Evolutionary conservation across 2,329 filamentous ascomycete species (phyloP).

Genomic region (Phyllosticta citrichinensis): DNA sequence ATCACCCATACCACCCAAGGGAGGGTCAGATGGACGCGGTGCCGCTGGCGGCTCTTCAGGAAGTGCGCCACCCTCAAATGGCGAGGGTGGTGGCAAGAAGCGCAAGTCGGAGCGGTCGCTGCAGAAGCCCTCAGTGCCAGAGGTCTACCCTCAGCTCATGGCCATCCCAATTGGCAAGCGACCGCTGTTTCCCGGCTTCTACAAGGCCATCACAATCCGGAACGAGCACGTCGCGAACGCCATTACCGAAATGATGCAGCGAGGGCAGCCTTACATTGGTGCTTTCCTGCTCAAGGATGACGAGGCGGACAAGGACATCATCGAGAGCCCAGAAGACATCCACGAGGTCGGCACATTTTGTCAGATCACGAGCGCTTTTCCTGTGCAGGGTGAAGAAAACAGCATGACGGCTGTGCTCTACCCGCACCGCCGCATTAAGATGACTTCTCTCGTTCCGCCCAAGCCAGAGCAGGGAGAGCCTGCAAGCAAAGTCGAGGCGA

Average conservation of each 20-base stretch:
- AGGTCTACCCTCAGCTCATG: slow-evolving; percentile 95
- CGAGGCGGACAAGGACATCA: slow-evolving; percentile 84
- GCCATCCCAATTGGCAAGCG: slow-evolving; percentile 91
- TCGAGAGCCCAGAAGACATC: slow-evolving; percentile 81
- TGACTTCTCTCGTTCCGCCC: slow-evolving; percentile 73
- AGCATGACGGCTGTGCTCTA: slow-evolving; percentile 90
- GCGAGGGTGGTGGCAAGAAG: slow-evolving; percentile 57
- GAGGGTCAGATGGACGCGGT: slow-evolving; percentile 45
- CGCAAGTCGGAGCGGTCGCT: slow-evolving; percentile 60
- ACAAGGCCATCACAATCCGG: slow-evolving; percentile 95
- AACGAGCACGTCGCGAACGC: slow-evolving; percentile 85
- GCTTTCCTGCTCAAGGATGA: slow-evolving; percentile 97
- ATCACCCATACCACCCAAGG: slow-evolving; percentile 42
- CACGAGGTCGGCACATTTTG: slow-evolving; percentile 96
- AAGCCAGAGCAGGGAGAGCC: slow-evolving; percentile 29
- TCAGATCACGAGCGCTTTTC: slow-evolving; percentile 93
- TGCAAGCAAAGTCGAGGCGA: slow-evolving; percentile 41
- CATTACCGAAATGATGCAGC: slow-evolving; percentile 92
- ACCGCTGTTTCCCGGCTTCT: slow-evolving; percentile 93
- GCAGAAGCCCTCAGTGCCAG: slow-evolving; percentile 80
- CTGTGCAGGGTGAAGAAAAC: slow-evolving; percentile 74
- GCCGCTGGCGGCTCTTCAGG: slow-evolving; percentile 48
- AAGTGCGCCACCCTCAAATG: slow-evolving; percentile 20
- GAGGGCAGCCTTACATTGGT: slow-evolving; percentile 93
- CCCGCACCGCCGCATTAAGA: slow-evolving; percentile 85